A percentile compares a stretch with the other conserved stretches of the same genome.
phyloP scores from a whole-genome alignment of 2,329 filamentous ascomycete genomes.

The Lachnellula cervina region DNA sequence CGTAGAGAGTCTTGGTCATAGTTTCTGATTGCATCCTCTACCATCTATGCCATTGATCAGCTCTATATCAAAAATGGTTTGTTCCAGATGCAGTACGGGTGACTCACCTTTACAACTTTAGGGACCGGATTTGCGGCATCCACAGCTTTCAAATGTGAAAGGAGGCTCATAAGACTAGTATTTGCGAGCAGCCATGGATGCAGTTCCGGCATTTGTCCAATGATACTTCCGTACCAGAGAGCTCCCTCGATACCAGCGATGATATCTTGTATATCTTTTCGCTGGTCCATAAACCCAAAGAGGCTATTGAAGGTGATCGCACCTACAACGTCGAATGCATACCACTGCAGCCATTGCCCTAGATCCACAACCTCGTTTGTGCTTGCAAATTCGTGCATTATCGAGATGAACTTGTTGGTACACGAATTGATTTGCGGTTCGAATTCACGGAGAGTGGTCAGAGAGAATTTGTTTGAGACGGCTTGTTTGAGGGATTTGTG shows the following conservation, averaged over 20 bases:
- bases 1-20: background rate
- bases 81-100: background rate
- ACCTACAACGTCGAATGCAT: constrained; percentile 13
- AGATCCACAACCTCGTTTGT: background rate
- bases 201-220: constrained; percentile 1
- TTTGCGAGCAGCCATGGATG: constrained; percentile 7
- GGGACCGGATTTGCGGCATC: background rate
- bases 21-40: background rate
- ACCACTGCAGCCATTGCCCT: constrained; percentile 2
- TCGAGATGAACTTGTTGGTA: constrained; percentile 37
- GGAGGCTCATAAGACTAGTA: background rate
- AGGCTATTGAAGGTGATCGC: constrained; percentile 5
- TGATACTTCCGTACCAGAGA: background rate
- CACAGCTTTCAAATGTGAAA: background rate
- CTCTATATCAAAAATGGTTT: background rate
- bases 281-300: constrained; percentile 12
- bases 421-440: constrained; percentile 28
- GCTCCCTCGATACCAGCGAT: constrained; percentile 1
- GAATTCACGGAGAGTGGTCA: constrained; percentile 34
- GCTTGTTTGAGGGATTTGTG: background rate
- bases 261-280: constrained; percentile 6
- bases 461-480: constrained; percentile 14
- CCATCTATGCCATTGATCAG: no score
- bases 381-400: background rate
- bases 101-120: background rate